Base-by-base conservation (phyloP, 1,139 yeast species). In the Williopsis jadinii region DNA sequence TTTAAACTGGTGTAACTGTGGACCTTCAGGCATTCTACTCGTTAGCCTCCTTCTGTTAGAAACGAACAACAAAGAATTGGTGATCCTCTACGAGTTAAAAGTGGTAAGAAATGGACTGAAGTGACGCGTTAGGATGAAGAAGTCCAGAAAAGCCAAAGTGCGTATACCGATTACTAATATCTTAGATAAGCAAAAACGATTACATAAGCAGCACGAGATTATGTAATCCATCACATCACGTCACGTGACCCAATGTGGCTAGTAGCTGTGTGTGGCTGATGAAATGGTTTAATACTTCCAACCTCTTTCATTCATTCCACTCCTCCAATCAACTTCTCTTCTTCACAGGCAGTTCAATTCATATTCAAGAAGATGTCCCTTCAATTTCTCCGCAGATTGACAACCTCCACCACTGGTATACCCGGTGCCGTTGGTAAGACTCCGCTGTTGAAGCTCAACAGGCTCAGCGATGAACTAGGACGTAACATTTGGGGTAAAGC, bases 391-490 rank as follows among this genome's bases (percentile, higher is more conserved):
- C 40, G 24, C 32, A 33, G n/a, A 35, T 36, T 30, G 28, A 31
- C 30, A 9, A 36, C 38, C 1, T 67, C 86, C 15, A 70, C 72
- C 41, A 64, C 67, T 28, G 94, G 94, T 13, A 70, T 85, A 49
- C 72, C 81, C 3, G 84, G 76, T 28, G 92, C 95, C 10, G 78
- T 87, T 47, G 97, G 97, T 38, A 85, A 86, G 61, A 87, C 97
- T 3, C 95, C 96, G 14, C 67, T 87, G 52, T 67, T 87, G 49
- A 73, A 74, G 51, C 70, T 88, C 39, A 80, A 82, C 44, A 68
- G 66, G 36, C 68, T 86, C 37, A 79, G 87, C 13, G 66, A 69
- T 30, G 73, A 73, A 49, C 63, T 80, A 14, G 87, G 87, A 10
- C 68, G 95, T 53, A 84, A 87, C 55, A 78, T 87, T 51, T 86